phyloP scores from a whole-genome alignment of 208 protist genomes.

The Naegleria fowleri region DNA sequence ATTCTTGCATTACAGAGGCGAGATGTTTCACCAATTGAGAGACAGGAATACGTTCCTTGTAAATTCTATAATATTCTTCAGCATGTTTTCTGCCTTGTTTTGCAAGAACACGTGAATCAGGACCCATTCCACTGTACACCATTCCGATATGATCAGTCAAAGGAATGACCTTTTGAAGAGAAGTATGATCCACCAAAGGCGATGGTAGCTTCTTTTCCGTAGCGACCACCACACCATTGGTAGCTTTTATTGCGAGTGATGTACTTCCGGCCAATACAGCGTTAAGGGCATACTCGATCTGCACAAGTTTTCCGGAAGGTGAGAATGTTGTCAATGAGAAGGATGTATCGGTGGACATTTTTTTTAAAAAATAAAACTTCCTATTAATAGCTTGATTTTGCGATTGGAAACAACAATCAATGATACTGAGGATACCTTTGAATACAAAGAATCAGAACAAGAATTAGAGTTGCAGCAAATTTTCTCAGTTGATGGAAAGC shows the following conservation, averaged over 20 bases:
- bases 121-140: conserved; percentile 97
- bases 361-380: background rate
- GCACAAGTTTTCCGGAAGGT: conserved; percentile 98
- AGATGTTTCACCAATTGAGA: conserved; percentile 90
- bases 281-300: conserved; percentile 99
- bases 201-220: conserved; percentile 97
- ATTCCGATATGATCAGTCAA: conserved; percentile 88
- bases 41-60: conserved; percentile 89
- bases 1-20: conserved; percentile 97
- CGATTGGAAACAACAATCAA: no score
- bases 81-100: conserved; percentile 88
- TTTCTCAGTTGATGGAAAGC: no score
- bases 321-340: conserved; percentile 99
- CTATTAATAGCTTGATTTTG: background rate
- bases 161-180: conserved; percentile 87
- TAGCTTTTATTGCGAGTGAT: conserved; percentile 82
- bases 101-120: conserved; percentile 94
- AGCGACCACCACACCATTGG: conserved; percentile 97
- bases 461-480: no score
- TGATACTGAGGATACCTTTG: no score
- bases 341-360: background rate
- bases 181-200: conserved; percentile 83
- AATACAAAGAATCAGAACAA: no score
- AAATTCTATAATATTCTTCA: conserved; percentile 84
- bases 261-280: conserved; percentile 72